Percentiles rank a stretch among this genome's conserved stretches.
These are phyloP conservation scores for Starmerella lactis-condensi DNA, from an alignment of 805 yeast species.

Conservation along the genomic window DNA sequence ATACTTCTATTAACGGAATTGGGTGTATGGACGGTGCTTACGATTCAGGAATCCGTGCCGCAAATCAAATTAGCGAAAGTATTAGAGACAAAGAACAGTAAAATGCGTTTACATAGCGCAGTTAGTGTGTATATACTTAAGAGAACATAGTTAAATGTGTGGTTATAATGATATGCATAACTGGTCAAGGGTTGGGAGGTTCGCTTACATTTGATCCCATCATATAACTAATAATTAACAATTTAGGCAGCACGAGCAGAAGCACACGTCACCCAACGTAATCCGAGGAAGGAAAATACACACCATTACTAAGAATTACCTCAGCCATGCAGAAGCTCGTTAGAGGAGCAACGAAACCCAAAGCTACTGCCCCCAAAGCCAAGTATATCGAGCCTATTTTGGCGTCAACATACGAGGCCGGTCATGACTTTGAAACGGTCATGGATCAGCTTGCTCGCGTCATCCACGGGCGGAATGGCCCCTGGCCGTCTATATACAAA, in stretches of 20 bases:
- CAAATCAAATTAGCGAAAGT: constrained; percentile 25
- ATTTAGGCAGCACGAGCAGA: no score
- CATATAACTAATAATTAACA: no score
- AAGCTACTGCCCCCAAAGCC: constrained; percentile 92
- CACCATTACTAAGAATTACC: no score
- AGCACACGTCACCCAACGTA: no score
- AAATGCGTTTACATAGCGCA: no score
- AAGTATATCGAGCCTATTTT: constrained; percentile 89
- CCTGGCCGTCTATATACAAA: constrained; percentile 87
- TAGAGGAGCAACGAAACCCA: constrained; percentile 20
- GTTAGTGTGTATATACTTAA: no score
- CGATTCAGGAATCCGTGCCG: constrained; percentile 47
- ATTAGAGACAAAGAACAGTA: no score
- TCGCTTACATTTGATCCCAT: no score
- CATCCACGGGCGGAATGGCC: constrained; percentile 40
- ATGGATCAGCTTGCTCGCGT: constrained; percentile 45
- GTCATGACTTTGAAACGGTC: constrained; percentile 48
- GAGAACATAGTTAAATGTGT: no score
- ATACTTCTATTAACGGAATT: constrained; percentile 63
- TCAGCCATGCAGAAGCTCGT: constrained; percentile 18
- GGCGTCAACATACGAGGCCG: constrained; percentile 40
- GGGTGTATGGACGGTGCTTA: constrained; percentile 87
- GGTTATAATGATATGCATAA: no score
- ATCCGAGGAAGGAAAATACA: background rate
- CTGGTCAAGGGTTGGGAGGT: no score